Base-by-base conservation (phyloP, 1,139 yeast species). In the Suhomyces yuchorum region DNA sequence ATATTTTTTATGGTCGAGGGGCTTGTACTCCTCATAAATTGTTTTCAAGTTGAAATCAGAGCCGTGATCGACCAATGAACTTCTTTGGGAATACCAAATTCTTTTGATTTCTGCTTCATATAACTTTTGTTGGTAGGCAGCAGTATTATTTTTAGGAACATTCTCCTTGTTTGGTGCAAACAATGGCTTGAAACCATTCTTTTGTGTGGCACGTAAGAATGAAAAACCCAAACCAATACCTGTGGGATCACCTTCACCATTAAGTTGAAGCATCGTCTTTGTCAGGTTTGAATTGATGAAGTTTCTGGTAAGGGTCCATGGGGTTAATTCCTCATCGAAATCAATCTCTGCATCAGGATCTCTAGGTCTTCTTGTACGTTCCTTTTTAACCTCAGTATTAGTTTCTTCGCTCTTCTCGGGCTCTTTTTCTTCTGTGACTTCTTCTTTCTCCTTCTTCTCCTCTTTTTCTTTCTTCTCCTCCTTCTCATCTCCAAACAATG, bases 231-330 rank as follows among this genome's bases (percentile, higher is more conserved):
- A 87, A 1, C 96, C 96, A 53, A 88, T 82, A 30, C 96, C 97
- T 0, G 96, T 85, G 2, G 97, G 96, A 65, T 93, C 99, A 44
- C 98, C 99, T 51, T 87, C 95, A n/a, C 97, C 97, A 61, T 90
- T 91, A 36, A 95, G 80, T 61, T 92, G 97, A 41, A 95, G 76
- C 98, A 93, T 93, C 1, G 97, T 95, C 60, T 96, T 92, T 48
- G 97, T 95, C 62, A 92, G 98, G 30, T 96, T 92, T 6, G 99
- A 96, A 62, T 85, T 87, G 51, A 92, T 83, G 61, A 95, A 95
- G 65, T 93, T 95, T 52, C 92, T 78, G 0, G 97, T 85, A 17
- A 87, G 77, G 63, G 88, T 91, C 99, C 99, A 95, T 0, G 97
- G 95, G 0, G 97, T 86, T 44, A 90, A 70, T 60, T 90, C 96